phyloP scores from a whole-genome alignment of 2,329 filamentous ascomycete genomes.

The Pseudogymnoascus sp. region DNA sequence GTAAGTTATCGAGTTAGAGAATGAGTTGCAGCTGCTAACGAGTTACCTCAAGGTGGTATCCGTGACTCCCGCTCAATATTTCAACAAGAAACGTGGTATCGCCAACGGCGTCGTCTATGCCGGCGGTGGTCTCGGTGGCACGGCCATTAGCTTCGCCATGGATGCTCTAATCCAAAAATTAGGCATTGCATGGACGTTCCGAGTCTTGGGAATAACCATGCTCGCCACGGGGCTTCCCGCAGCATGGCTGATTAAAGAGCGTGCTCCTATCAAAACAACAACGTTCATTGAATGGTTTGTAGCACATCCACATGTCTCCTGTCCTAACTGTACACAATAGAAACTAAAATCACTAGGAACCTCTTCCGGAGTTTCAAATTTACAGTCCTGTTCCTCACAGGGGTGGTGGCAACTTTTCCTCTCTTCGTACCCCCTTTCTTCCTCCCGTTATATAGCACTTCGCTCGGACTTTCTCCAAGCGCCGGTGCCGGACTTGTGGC shows the following conservation, averaged over 20 bases:
- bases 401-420: constrained; percentile 50
- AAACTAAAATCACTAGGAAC: constrained; percentile 29
- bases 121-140: constrained; percentile 48
- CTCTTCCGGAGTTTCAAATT: constrained; percentile 47
- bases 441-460: constrained; percentile 46
- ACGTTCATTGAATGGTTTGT: constrained; percentile 43
- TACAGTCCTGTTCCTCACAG: constrained; percentile 43
- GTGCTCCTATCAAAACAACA: constrained; percentile 31
- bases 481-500: constrained; percentile 51
- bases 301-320: background rate
- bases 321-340: background rate
- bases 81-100: constrained; percentile 43
- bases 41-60: constrained; percentile 35
- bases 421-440: constrained; percentile 56
- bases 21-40: constrained; percentile 24
- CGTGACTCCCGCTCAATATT: constrained; percentile 45
- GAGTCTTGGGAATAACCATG: constrained; percentile 44
- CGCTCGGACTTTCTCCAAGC: constrained; percentile 44
- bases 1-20: constrained; percentile 12
- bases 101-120: constrained; percentile 48
- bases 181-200: constrained; percentile 44
- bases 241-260: constrained; percentile 44
- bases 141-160: constrained; percentile 42
- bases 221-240: constrained; percentile 47
- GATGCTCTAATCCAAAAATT: constrained; percentile 39